Conservation (phyloP, 139 green algal species). For the Spirogloea muscicola region DNA sequence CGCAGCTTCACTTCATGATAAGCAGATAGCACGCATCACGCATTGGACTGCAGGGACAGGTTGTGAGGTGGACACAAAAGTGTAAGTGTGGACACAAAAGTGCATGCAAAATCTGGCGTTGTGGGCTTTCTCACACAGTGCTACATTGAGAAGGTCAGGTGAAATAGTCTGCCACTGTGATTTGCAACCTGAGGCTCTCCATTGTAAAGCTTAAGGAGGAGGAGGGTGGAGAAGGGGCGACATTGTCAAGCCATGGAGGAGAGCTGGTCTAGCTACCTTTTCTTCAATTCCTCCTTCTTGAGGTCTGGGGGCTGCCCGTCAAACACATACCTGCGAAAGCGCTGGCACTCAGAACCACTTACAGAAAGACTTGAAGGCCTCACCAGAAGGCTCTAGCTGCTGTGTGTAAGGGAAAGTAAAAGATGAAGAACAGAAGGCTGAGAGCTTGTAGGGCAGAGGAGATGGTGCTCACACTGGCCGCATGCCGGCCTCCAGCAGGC, state of each 20-base stretch:
- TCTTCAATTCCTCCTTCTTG: constrained; percentile 84
- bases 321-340: constrained; percentile 80
- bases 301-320: constrained; percentile 91
- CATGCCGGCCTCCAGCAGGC: constrained; percentile 93
- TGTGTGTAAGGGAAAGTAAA: neutral
- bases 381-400: neutral
- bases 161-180: no score
- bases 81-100: no score
- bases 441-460: constrained; percentile 32
- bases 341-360: no score
- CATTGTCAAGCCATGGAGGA: no score
- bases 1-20: neutral
- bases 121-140: no score
- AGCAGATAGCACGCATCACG: neutral
- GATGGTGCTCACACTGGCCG: constrained; percentile 80
- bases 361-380: neutral
- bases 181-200: neutral
- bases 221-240: neutral
- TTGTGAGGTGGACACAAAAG: neutral
- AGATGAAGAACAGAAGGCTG: neutral
- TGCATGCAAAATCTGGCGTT: neutral
- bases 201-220: neutral
- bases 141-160: no score
- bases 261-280: no score
- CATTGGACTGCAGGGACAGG: neutral